Base-by-base conservation (phyloP, 371 early-diverging fungal genomes). In the Mucor indicus region DNA sequence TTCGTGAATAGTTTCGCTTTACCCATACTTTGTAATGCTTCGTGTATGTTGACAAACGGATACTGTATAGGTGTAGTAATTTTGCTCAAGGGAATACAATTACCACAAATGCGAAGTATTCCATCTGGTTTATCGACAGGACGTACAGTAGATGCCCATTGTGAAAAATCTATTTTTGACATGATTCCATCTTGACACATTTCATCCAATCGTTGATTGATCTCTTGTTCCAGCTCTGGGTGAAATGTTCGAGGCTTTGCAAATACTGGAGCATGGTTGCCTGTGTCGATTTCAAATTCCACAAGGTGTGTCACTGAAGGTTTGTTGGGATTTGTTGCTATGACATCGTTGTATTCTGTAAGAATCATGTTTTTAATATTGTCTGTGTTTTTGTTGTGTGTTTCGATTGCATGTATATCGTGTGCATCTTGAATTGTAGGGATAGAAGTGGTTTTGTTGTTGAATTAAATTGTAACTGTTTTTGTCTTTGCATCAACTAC, bases 281-380 rank as follows among this genome's bases (percentile, higher is more conserved):
- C 51, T 4, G 51, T 50, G 25, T 43, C 38, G 37, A 43, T 50
- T 10, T 17, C 16, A 27, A 50, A 50, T 36, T 42, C 42, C n/a
- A 42, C 27, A 2, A 42, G n/a, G 31, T 42, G 24, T 1, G 42
- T 43, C 3, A 43, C 36, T 5, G 12, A 17, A 8, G 50, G 43
- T 25, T 36, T 31, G 25, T 50, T 48, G 8, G 38, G 38, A n/a
- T 48, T 38, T 7, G 1, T 12, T 2, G 48, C 48, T 19, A 48
- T 45, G 2, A 48, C 48, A 12, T 38, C 38, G 13, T 48, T 38
- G 22, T 25, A 39, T 32, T 44, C 35, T 5, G 32, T 12, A 12
- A 44, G 22, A 35, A 44, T 44, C 13, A 44, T 31, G 8, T 44
- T 31, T 12, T 20, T 44, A 16, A 44, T 21, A 5, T 1, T 12